Percentiles rank a stretch among this genome's conserved stretches.
phyloP scores from a whole-genome alignment of 2,329 filamentous ascomycete species.

The Lasiodiplodia citricola region DNA sequence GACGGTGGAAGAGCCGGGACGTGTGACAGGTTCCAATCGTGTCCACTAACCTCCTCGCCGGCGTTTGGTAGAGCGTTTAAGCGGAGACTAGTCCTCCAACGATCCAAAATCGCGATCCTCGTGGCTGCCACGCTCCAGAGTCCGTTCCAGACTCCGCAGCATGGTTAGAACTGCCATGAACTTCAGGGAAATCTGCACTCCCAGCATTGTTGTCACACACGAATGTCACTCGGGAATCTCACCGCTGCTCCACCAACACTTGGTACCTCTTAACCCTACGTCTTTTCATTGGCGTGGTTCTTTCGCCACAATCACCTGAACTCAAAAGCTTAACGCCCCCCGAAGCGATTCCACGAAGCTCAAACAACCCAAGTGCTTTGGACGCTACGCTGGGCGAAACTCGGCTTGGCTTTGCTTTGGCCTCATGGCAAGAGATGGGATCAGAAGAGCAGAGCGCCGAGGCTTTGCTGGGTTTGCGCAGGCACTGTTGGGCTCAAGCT shows the following conservation, averaged over 20 bases:
- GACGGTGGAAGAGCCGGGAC: neutral
- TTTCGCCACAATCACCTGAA: neutral
- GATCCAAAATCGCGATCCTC: neutral
- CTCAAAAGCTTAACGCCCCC: conserved; percentile 17
- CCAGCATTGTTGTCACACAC: neutral
- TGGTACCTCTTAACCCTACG: neutral
- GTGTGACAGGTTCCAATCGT: neutral
- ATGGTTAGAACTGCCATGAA: neutral
- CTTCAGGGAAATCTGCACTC: neutral
- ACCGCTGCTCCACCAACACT: neutral
- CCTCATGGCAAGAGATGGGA: neutral
- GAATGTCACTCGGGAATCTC: neutral
- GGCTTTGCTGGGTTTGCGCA: neutral
- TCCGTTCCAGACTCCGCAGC: neutral
- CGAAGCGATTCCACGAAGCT: neutral
- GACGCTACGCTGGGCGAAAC: neutral
- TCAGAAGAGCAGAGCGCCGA: neutral
- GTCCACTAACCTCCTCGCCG: neutral
- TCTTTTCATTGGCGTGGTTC: neutral
- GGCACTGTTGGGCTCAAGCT: neutral
- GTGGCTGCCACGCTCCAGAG: neutral
- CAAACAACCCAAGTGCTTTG: neutral
- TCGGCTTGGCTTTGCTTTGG: neutral
- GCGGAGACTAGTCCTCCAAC: neutral
- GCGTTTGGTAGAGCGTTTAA: neutral